A percentile compares a stretch with the other conserved stretches of the same genome.
Evolutionary conservation across 164 flowering plant species (phyloP).

Genomic region (Cinnamomum chago): DNA sequence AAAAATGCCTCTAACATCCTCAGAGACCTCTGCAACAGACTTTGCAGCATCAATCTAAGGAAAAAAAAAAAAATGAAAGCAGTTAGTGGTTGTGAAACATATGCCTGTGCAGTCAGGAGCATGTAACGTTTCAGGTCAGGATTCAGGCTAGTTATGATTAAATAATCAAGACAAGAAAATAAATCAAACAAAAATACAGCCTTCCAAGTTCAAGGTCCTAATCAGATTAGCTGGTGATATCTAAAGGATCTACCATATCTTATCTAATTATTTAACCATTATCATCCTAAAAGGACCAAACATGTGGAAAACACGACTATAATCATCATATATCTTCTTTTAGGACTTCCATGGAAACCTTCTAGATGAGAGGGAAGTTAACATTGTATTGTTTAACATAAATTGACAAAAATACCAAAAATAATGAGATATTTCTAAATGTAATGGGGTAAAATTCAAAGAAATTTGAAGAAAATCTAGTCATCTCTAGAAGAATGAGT

Average conservation of each 20-base stretch:
- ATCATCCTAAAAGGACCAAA: too few relatives aligned
- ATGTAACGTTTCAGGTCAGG: not conserved
- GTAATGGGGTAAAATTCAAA: not conserved
- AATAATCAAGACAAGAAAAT: not conserved
- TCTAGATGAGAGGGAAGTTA: not conserved
- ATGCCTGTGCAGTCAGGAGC: not conserved
- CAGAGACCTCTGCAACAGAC: constrained; percentile 67
- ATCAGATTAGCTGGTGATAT: not conserved
- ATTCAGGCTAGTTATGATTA: not conserved
- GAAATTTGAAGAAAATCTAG: not conserved
- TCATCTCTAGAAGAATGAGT: not conserved
- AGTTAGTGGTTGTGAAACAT: not conserved
- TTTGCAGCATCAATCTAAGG: constrained; percentile 72
- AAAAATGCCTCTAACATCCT: constrained; percentile 55
- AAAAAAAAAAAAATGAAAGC: not conserved
- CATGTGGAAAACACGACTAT: too few relatives aligned
- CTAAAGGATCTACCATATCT: not conserved
- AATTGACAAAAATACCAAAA: too few relatives aligned
- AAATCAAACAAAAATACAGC: not conserved
- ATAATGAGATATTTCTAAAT: too few relatives aligned
- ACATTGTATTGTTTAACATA: not conserved
- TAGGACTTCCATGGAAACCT: not conserved
- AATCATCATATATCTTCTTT: too few relatives aligned
- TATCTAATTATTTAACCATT: too few relatives aligned
- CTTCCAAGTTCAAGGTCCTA: not conserved